Percentiles rank a stretch among this genome's conserved stretches.
phyloP scores from a whole-genome alignment of 306 rosid genomes.

The Abrus precatorius region DNA sequence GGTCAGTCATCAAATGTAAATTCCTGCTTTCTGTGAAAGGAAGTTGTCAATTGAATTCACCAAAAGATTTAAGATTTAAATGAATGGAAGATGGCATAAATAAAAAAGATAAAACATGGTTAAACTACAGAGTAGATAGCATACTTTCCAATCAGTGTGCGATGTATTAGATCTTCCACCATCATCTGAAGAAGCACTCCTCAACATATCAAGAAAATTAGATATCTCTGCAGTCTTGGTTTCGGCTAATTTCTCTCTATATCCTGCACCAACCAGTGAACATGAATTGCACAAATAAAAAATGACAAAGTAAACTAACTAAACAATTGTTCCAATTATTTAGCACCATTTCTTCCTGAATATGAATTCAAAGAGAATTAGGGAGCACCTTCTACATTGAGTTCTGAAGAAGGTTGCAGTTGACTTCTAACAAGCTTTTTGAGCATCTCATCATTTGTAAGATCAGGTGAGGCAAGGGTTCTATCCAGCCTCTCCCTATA shows the following conservation, averaged over 20 bases:
- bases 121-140: slow-evolving; percentile 41
- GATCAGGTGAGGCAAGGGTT: slow-evolving; percentile 77
- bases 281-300: not conserved
- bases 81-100: slow-evolving; percentile 11
- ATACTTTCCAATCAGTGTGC: slow-evolving; percentile 85
- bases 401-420: slow-evolving; percentile 56
- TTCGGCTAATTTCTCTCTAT: slow-evolving; percentile 59
- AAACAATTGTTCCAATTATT: slow-evolving; percentile 9
- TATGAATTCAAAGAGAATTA: slow-evolving; percentile 18
- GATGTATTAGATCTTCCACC: slow-evolving; percentile 47
- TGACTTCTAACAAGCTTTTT: slow-evolving; percentile 72
- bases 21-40: slow-evolving; percentile 1
- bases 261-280: slow-evolving; percentile 58
- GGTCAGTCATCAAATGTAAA: slow-evolving; percentile 18
- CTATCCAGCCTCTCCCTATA: slow-evolving; percentile 84
- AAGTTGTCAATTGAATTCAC: not conserved
- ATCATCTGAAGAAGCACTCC: slow-evolving; percentile 69
- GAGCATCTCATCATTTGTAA: slow-evolving; percentile 62
- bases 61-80: not conserved
- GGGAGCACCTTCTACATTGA: slow-evolving; percentile 65
- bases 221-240: slow-evolving; percentile 70
- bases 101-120: slow-evolving; percentile 32
- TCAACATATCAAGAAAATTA: slow-evolving; percentile 83
- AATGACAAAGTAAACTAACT: slow-evolving; percentile 12
- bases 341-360: slow-evolving; percentile 2